Evolutionary conservation across 345 rosid species (phyloP).

Genomic region (Brassica napus): Da-Ae NC_063437.1:14348501-14349000

Average conservation of each 20-base stretch:
- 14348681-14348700: conserved; percentile 83
- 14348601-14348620: conserved; percentile 92
- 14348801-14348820: conserved; percentile 71
- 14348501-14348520: not conserved
- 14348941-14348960: conserved; percentile 77
- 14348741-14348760: not conserved
- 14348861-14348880: conserved; percentile 78
- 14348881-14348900: conserved; percentile 86
- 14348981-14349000: too few species aligned
- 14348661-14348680: conserved; percentile 79
- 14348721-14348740: not conserved
- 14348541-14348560: conserved; percentile 72
- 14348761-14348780: conserved; percentile 74
- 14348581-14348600: conserved; percentile 89
- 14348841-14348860: conserved; percentile 85
- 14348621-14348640: conserved; percentile 87
- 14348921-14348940: conserved; percentile 82
- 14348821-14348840: conserved; percentile 78
- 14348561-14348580: conserved; percentile 67
- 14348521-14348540: conserved; percentile 53
- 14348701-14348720: not conserved
- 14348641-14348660: conserved; percentile 80
- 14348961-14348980: conserved; percentile 55
- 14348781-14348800: conserved; percentile 79
- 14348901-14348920: conserved; percentile 76